Evolutionary conservation across 352 stramenopile genomes (phyloP).

Genomic region (Phytophthora ramorum): DNA sequence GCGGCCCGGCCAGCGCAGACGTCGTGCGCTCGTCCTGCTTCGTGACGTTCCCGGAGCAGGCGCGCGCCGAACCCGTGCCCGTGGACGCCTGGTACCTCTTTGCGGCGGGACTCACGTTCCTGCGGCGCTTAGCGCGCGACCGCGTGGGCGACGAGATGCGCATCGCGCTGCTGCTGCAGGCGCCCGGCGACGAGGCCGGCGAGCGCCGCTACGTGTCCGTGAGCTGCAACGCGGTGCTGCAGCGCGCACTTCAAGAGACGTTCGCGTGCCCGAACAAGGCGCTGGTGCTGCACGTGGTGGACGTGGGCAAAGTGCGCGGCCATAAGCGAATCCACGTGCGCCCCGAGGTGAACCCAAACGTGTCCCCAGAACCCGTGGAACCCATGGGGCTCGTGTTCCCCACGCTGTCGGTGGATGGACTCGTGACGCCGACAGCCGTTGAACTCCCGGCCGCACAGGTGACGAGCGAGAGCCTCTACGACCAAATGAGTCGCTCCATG

Average conservation of each 20-base stretch:
- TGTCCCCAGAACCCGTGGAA: constrained; percentile 79
- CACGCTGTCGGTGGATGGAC: constrained; percentile 60
- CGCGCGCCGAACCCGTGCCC: constrained; percentile 74
- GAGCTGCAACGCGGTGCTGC: constrained; percentile 57
- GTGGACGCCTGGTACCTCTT: constrained; percentile 86
- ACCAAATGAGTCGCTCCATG: constrained; percentile 68
- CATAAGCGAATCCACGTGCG: constrained; percentile 75
- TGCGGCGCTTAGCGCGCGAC: constrained; percentile 74
- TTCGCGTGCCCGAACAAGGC: constrained; percentile 66
- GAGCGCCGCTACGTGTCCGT: constrained; percentile 70
- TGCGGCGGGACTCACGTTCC: constrained; percentile 72
- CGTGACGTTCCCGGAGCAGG: constrained; percentile 81
- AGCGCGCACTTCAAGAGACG: constrained; percentile 66
- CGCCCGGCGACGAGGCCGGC: constrained; percentile 24
- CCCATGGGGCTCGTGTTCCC: constrained; percentile 78
- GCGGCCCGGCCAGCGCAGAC: constrained; percentile 67
- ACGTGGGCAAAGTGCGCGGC: constrained; percentile 58
- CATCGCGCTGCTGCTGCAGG: constrained; percentile 74
- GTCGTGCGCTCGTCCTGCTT: constrained; percentile 86
- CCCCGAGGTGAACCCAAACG: constrained; percentile 80
- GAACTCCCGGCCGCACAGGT: constrained; percentile 37
- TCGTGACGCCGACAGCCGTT: constrained; percentile 48
- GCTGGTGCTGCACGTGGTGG: constrained; percentile 81
- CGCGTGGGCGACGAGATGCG: constrained; percentile 65
- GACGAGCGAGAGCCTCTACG: constrained; percentile 38